Percentiles rank a stretch among this genome's conserved stretches.
These are phyloP conservation scores for Psophocarpus tetragonolobus DNA, from an alignment of 306 rosid genomes.

Conservation along the genomic window DNA sequence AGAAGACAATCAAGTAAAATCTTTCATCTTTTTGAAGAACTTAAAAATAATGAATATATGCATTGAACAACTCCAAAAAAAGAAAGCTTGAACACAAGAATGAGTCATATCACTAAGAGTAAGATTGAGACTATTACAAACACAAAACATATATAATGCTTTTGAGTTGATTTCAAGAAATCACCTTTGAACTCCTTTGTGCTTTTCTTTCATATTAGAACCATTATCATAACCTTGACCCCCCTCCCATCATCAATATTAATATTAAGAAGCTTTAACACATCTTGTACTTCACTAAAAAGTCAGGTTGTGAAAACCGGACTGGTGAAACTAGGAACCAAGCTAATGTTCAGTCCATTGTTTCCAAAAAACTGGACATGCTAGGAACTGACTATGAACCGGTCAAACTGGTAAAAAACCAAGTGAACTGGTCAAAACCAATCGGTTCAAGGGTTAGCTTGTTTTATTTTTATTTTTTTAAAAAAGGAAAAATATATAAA, in stretches of 20 bases:
- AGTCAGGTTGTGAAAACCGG: too few species aligned
- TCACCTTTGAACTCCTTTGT: background rate
- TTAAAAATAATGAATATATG: background rate
- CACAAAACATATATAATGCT: background rate
- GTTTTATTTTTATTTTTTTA: too few species aligned
- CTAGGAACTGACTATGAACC: too few species aligned
- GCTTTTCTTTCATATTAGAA: background rate
- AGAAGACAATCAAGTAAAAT: background rate
- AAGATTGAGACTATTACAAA: background rate
- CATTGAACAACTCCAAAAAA: background rate
- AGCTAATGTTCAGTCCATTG: too few species aligned
- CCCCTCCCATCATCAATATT: background rate
- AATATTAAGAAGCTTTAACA: background rate
- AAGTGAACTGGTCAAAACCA: too few species aligned
- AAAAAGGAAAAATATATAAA: too few species aligned
- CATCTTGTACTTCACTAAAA: background rate
- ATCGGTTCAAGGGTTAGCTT: too few species aligned
- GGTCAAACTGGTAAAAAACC: too few species aligned
- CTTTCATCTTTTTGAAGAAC: background rate
- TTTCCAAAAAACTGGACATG: too few species aligned
- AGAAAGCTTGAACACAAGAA: background rate
- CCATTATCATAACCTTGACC: background rate
- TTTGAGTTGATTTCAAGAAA: background rate
- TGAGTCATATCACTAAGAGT: background rate
- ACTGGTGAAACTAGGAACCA: too few species aligned